phyloP scores from a whole-genome alignment of 1,284 basidiomycete species.

The Calocybe gambosa region DNA sequence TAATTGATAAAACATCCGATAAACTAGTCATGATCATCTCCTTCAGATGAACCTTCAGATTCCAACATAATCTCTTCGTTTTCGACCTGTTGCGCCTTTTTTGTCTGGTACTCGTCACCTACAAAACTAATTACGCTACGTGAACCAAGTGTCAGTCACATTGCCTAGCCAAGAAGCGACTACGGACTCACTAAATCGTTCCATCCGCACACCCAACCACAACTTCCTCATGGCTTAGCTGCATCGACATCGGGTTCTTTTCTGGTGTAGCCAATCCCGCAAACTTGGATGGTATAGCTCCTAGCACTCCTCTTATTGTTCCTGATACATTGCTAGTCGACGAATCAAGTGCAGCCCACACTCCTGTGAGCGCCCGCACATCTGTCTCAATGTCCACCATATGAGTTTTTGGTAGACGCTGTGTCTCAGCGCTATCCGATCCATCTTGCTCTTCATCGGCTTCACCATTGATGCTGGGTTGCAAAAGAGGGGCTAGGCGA shows the following conservation, averaged over 20 bases:
- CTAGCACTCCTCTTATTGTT: slow-evolving; percentile 50
- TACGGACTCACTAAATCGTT: slow-evolving; percentile 70
- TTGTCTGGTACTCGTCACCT: slow-evolving; percentile 51
- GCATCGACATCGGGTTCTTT: slow-evolving; percentile 88
- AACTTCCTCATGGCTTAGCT: slow-evolving; percentile 78
- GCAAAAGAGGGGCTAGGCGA: neutral
- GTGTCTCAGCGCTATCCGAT: slow-evolving; percentile 15
- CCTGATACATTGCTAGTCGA: slow-evolving; percentile 20
- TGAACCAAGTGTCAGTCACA: slow-evolving; percentile 2
- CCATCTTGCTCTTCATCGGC: slow-evolving; percentile 27
- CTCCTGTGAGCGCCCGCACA: slow-evolving; percentile 57
- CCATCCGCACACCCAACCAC: slow-evolving; percentile 83
- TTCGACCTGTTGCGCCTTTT: slow-evolving; percentile 10
- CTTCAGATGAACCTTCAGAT: neutral
- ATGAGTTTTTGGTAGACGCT: slow-evolving; percentile 11
- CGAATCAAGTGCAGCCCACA: slow-evolving; percentile 59
- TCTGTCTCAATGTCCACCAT: slow-evolving; percentile 58
- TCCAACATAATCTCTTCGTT: neutral
- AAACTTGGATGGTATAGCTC: slow-evolving; percentile 59
- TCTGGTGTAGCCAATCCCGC: slow-evolving; percentile 70
- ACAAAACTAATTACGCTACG: slow-evolving; percentile 69
- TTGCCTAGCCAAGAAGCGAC: slow-evolving; percentile 4
- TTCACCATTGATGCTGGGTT: slow-evolving; percentile 16
- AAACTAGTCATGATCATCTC: no score
- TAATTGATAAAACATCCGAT: no score